phyloP scores from a whole-genome alignment of 2,329 filamentous ascomycete genomes.

The Fonsecaea multimorphosa region DNA sequence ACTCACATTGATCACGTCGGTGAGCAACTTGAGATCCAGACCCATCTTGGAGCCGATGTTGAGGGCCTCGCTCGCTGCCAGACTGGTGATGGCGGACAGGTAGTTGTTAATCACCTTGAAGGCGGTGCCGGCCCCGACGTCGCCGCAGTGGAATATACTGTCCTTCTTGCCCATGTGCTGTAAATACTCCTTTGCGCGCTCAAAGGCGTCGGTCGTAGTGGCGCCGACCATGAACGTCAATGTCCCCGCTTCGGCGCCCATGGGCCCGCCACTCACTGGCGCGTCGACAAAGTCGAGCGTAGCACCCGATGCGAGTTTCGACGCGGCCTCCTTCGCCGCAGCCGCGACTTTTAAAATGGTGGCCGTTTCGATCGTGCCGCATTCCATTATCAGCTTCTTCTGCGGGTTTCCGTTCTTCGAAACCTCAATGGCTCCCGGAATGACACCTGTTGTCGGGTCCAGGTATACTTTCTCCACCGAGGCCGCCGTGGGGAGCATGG shows the following conservation, averaged over 20 bases:
- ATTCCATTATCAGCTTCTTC: constrained; percentile 60
- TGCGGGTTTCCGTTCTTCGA: constrained; percentile 47
- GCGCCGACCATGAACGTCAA: constrained; percentile 64
- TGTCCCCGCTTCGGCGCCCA: constrained; percentile 59
- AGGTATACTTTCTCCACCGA: constrained; percentile 61
- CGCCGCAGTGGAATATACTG: constrained; percentile 45
- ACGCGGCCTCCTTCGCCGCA: constrained; percentile 29
- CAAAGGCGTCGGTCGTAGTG: constrained; percentile 48
- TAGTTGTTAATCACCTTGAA: constrained; percentile 45
- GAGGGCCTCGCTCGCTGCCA: constrained; percentile 41
- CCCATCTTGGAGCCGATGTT: constrained; percentile 43
- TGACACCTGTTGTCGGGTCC: constrained; percentile 50
- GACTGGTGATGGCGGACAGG: constrained; percentile 39
- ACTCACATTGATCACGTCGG: constrained; percentile 41
- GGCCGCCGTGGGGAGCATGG: constrained; percentile 61
- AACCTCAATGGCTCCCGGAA: constrained; percentile 39
- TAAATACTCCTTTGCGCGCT: constrained; percentile 50
- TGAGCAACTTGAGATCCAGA: constrained; percentile 41
- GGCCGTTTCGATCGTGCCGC: constrained; percentile 62
- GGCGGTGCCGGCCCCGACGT: constrained; percentile 41
- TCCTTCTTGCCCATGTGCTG: constrained; percentile 58
- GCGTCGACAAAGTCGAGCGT: constrained; percentile 59
- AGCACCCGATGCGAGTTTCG: constrained; percentile 25
- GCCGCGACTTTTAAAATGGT: constrained; percentile 56
- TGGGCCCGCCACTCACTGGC: constrained; percentile 60